Evolutionary conservation across 345 rosid species (phyloP).

Genomic region (Excoecaria cochinchinensis): DNA sequence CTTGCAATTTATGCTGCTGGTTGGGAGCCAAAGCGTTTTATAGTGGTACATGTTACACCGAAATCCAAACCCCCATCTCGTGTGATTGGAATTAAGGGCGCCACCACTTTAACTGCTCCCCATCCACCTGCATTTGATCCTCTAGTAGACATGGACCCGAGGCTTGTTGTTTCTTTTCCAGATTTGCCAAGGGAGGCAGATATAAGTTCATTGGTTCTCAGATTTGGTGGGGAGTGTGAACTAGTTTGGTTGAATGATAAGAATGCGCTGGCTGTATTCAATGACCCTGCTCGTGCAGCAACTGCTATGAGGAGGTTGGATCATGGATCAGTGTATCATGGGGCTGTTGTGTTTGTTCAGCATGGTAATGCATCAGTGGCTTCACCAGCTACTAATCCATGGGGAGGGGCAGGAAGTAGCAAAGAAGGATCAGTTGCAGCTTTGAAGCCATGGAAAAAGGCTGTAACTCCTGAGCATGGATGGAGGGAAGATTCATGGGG

Average conservation of each 20-base stretch:
- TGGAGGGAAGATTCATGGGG: slow-evolving; percentile 68
- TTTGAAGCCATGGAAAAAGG: slow-evolving; percentile 78
- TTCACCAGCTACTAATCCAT: slow-evolving; percentile 45
- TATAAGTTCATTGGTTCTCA: slow-evolving; percentile 72
- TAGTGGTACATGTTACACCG: slow-evolving; percentile 65
- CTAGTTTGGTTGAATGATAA: slow-evolving; percentile 91
- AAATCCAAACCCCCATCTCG: slow-evolving; percentile 84
- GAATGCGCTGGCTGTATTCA: slow-evolving; percentile 86
- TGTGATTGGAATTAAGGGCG: slow-evolving; percentile 67
- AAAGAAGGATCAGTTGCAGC: slow-evolving; percentile 33
- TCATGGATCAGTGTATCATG: slow-evolving; percentile 76
- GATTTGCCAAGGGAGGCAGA: slow-evolving; percentile 92
- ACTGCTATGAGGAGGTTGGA: slow-evolving; percentile 98
- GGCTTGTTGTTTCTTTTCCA: slow-evolving; percentile 81
- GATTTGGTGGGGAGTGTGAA: slow-evolving; percentile 97
- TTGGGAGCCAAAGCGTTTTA: slow-evolving; percentile 94
- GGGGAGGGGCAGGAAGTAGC: slow-evolving; percentile 50
- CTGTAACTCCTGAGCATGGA: slow-evolving; percentile 57
- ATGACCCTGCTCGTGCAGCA: slow-evolving; percentile 92
- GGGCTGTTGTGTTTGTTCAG: slow-evolving; percentile 58
- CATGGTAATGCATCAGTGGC: slow-evolving; percentile 33
- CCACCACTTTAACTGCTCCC: slow-evolving; percentile 34
- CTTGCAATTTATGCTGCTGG: slow-evolving; percentile 72
- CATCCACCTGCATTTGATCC: slow-evolving; percentile 73
- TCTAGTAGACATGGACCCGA: slow-evolving; percentile 88